A percentile compares a stretch with the other conserved stretches of the same genome.
phyloP scores from a whole-genome alignment of 306 rosid genomes.

The Casuarina glauca region DNA sequence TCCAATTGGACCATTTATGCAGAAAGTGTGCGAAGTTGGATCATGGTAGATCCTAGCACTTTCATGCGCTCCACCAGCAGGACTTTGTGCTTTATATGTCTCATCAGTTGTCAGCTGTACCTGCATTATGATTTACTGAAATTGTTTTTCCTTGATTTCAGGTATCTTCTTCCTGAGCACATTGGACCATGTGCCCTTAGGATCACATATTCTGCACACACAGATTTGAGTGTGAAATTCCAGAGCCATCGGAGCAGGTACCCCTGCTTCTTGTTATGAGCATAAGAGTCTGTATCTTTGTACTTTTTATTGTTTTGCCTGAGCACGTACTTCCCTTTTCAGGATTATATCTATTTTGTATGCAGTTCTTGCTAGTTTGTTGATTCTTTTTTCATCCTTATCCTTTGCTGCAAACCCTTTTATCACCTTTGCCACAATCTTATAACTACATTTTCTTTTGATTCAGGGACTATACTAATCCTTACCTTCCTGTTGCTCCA shows the following conservation, averaged over 20 bases:
- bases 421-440: conserved; percentile 1
- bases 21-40: conserved; percentile 7
- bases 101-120: conserved; percentile 15
- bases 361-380: conserved; percentile 6
- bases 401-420: conserved; percentile 4
- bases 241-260: conserved; percentile 99
- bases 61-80: neutral
- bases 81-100: neutral
- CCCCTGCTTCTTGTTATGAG: conserved; percentile 7
- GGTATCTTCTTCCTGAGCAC: conserved; percentile 88
- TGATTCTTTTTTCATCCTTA: conserved; percentile 5
- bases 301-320: conserved; percentile 3
- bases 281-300: conserved; percentile 2
- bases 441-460: conserved; percentile 26
- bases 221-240: conserved; percentile 95
- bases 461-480: conserved; percentile 97
- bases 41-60: conserved; percentile 18
- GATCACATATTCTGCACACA: conserved; percentile 95
- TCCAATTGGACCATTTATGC: conserved; percentile 9
- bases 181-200: conserved; percentile 85
- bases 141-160: conserved; percentile 26
- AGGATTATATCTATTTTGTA: neutral
- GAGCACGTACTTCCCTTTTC: conserved; percentile 10
- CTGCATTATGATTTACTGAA: conserved; percentile 19
- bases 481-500: conserved; percentile 97